Base-by-base conservation (phyloP, 2,329 filamentous ascomycete species). In the Celoporthe dispersa region DNA sequence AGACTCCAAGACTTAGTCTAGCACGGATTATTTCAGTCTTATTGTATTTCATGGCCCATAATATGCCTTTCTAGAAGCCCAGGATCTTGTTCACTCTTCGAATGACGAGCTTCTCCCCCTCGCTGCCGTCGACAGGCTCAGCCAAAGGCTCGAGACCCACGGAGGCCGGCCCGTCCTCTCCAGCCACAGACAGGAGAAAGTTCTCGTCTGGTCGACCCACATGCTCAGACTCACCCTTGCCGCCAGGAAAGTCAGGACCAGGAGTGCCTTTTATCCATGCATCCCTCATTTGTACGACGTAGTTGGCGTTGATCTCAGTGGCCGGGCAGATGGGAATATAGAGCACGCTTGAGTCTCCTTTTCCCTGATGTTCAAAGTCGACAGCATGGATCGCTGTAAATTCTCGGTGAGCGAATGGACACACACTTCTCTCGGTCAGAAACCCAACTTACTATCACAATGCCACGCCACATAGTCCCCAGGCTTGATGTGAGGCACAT, bases 271-370 rank as follows among this genome's bases (percentile, higher is more conserved):
- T 77, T 2, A 91, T 79, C 74, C 96, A 96, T 0, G 88, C 87
- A n/a, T 88, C 84, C 28, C 91, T 86, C 81, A 97, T 94, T 22
- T 88, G 85, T 1, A 81, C 84, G 1, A 95, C 83, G 77, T 94
- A 96, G 31, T 86, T 80, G 0, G 91, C 90, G 75, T 96, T 97
- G 53, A 84, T 81, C 67, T 91, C 87, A 0, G 94, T 97, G 39
- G 94, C 85, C 0, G 94, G 94, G 68, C 92, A 96, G 0, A 93
- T 90, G 0, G 94, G 94, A 68, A 98, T 97, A 76, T 98, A 98
- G 71, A 98, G 77, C 0, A 97, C 94, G 74, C 91, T 94, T 0
- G 92, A 94, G 79, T 98, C 94, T 0, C 83, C 80, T 1, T 81
- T 84, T 1, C 94, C 95, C 1, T 80, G 80, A 77, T 98, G 94